Evolutionary conservation across 108 stramenopile species (phyloP), one percentile per base, ranked within the genome.

Genomic region (Licmophora abbreviata): DNA sequence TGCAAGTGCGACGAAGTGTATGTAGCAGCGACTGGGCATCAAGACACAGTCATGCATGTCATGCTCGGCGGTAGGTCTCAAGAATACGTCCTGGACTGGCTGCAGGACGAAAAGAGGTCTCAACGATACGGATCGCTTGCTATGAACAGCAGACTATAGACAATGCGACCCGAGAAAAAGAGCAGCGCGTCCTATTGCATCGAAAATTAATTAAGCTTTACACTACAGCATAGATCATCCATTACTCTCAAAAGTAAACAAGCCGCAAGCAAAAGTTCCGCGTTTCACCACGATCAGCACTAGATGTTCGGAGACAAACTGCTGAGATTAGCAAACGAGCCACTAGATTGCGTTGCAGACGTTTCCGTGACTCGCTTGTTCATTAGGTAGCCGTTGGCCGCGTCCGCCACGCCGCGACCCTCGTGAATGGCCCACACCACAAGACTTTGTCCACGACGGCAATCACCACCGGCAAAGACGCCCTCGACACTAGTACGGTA

Each of bases 371-470:
- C 63, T 32, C 81, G 70, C 68, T 89, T 87, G 55, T 81, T 65
- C 54, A 68, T 56, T 40, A 95, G 66, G 62, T 92, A 97, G 6
- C 71, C 42, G 56, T 95, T 66, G 20, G 76, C 77, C 1, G 90
- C 71, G 47, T 85, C 88, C 10, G 96, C 96, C 12, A 85, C 87
- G 25, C 97, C 97, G 48, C 97, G 82, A 15, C 96, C 96, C 64
- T 97, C 96, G 58, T 97, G 85, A 68, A 97, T 97, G 27, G 96
- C 96, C 96, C 96, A 97, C 11, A 97, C 96, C 42, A 97, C 96
- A 51, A 97, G 72, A 33, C 77, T 81, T 74, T 98, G 97, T 12
- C 97, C 95, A 24, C 97, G 77, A 44, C 97, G 84, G 71, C 97
- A 98, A 77, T 98, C 97, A 9, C 97, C 97, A 30, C 87, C 95